Evolutionary conservation across 768 basidiomycete genomes (phyloP), one percentile per base, ranked within the genome.

Genomic region (Tricholoma saponaceum): DNA sequence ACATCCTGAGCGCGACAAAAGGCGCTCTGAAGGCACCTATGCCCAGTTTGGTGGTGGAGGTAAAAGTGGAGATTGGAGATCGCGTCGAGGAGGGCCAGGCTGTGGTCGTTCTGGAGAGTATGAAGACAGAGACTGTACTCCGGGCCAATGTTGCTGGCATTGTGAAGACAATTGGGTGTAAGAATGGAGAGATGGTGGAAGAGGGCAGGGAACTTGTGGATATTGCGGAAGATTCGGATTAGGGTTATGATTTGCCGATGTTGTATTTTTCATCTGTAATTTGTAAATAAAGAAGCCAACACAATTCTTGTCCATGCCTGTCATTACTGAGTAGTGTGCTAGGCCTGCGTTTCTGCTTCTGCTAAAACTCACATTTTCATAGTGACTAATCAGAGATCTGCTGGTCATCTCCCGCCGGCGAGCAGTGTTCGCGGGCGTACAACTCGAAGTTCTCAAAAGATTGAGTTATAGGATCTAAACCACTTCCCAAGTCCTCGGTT

Each of bases 71-170:
- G 58, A 75, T 82, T 1, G 95, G 94, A 4, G 89, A 95, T 52
- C 76, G 71, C 13, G 90, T 97, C 39, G 85, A 87, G 72, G 86
- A 82, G 66, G 92, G 92, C 0, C 89, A 95, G 66, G 83, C 83
- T 7, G 79, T 93, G 8, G 85, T 94, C 28, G 84, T 95, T 5
- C 72, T 96, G 66, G 95, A 96, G 74, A 96, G 94, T 67, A 98
- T 97, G 95, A 98, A 98, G 83, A 97, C 94, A 61, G 94, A 96
- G 74, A 95, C 90, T 37, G 89, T 92, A 41, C 70, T 97, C 61
- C 79, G 92, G 54, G 85, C 92, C 13, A 80, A 85, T 58, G 76
- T 74, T 7, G 74, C 80, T 35, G 95, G 93, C 4, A 74, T 85
- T 5, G 86, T 96, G 7, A 84, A 78, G 63, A 76, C 80, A 46